Base-by-base conservation (phyloP, 345 rosid species). In the Bruguiera parviflora region DNA sequence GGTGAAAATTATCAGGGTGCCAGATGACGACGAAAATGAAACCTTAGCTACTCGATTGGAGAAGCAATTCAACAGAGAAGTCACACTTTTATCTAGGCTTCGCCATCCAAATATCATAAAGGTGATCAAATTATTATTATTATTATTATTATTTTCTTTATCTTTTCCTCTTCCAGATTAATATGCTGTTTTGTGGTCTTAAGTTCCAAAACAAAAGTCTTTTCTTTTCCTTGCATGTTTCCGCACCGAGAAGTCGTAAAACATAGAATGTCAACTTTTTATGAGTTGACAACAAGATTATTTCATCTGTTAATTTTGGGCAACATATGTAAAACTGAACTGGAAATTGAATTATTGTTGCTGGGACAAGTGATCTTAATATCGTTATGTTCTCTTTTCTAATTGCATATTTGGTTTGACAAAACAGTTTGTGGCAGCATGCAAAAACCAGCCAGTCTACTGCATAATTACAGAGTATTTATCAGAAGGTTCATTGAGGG, bases 31-130 rank as follows among this genome's bases (percentile, higher is more conserved):
- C 35, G 99, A 90, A 65, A 90, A 84, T 57, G 90, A 82, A 73
- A 70, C 75, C 57, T 77, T 92, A 76, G 90, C 90, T 20, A 80
- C 77, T 70, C 85, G 94, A 35, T 77, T 95, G 59, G 92, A 84
- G 84, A 95, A 90, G 47, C 99, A 92, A 77, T 95, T 88, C 69
- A 82, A 85, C 28, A 83, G 92, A 53, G 99, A 95, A 82, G 99
- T 86, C 63, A 81, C 87, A 55, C 90, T 95, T 59, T 81, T 95
- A 77, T 90, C 96, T 22, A 83, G 86, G 32, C 84, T 95, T 74
- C 80, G 70, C 68, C 94, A 92, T 82, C 83, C 69, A 6, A 90
- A 95, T 79, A 87, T 95, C 72, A 90, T 95, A 33, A 95, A 85
- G 96, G 99, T 95, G 72, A 85, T 35, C 28, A 31, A 58, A 53